Conservation (phyloP, 2,329 filamentous ascomycete species). For the Metarhizium sp. region DNA sequence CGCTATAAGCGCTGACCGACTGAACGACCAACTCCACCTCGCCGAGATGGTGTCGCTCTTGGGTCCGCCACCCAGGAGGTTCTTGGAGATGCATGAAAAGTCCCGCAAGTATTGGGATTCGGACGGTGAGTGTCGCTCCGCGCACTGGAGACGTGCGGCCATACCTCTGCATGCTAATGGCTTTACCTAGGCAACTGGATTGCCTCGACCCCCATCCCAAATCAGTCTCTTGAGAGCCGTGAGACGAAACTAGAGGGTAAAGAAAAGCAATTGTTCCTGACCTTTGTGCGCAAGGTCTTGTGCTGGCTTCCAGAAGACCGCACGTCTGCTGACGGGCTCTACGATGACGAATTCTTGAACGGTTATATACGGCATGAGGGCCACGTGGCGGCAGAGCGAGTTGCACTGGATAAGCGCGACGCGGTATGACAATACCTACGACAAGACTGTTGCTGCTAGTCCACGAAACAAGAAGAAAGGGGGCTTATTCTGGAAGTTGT, state of each 20-base stretch:
- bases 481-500: too few species aligned
- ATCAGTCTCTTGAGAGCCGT: constrained; percentile 15
- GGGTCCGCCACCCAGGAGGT: constrained; percentile 23
- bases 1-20: constrained; percentile 10
- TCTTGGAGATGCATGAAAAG: constrained; percentile 19
- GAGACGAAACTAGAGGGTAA: constrained; percentile 13
- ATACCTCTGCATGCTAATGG: background rate
- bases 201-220: constrained; percentile 15
- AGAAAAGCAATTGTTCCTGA: constrained; percentile 13
- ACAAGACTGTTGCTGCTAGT: too few species aligned
- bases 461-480: too few species aligned
- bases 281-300: constrained; percentile 13
- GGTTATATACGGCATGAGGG: too few species aligned
- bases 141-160: background rate
- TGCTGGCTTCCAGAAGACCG: constrained; percentile 17
- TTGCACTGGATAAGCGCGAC: too few species aligned
- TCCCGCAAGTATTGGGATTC: constrained; percentile 13
- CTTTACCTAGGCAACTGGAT: constrained; percentile 16
- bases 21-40: constrained; percentile 19
- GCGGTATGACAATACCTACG: too few species aligned
- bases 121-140: constrained; percentile 8
- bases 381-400: too few species aligned
- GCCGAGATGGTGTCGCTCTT: constrained; percentile 28
- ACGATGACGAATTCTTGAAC: constrained; percentile 10
- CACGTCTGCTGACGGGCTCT: constrained; percentile 14